Conservation (phyloP, 2,329 filamentous ascomycete genomes). For the Chrysosphaeria jannelii region DNA sequence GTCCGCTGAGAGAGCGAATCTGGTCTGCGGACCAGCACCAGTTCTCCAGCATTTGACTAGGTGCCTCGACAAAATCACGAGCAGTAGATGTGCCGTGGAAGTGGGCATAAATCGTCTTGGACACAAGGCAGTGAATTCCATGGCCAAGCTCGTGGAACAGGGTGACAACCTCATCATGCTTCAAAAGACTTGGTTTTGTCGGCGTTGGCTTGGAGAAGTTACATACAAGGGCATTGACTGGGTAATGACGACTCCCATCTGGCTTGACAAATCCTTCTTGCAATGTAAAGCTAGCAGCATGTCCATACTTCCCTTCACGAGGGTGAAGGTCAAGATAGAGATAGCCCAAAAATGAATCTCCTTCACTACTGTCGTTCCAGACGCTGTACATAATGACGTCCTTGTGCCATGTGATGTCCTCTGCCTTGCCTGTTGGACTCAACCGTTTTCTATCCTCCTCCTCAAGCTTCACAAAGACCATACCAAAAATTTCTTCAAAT, state of each 20-base stretch:
- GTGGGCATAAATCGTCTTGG: slow-evolving; percentile 27
- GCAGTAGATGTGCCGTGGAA: slow-evolving; percentile 39
- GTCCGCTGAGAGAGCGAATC: slow-evolving; percentile 34
- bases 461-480: slow-evolving; percentile 45
- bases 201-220: slow-evolving; percentile 59
- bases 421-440: slow-evolving; percentile 34
- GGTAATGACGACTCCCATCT: slow-evolving; percentile 42
- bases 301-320: slow-evolving; percentile 54
- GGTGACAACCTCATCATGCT: slow-evolving; percentile 59
- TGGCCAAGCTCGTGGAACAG: slow-evolving; percentile 54
- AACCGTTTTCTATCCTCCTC: slow-evolving; percentile 31
- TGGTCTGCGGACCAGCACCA: slow-evolving; percentile 43
- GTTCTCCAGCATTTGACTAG: slow-evolving; percentile 45
- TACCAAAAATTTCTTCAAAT: slow-evolving; percentile 55
- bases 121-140: slow-evolving; percentile 38
- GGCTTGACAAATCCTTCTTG: slow-evolving; percentile 38
- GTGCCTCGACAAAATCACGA: slow-evolving; percentile 40
- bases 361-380: slow-evolving; percentile 46
- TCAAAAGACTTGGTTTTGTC: slow-evolving; percentile 48
- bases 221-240: slow-evolving; percentile 53
- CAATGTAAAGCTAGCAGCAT: slow-evolving; percentile 62
- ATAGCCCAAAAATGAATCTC: slow-evolving; percentile 47
- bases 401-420: slow-evolving; percentile 53
- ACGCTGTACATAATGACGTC: slow-evolving; percentile 63
- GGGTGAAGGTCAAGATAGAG: slow-evolving; percentile 61